phyloP scores from a whole-genome alignment of 106 monocot genomes.

The Acanthochlamys bracteata region DNA sequence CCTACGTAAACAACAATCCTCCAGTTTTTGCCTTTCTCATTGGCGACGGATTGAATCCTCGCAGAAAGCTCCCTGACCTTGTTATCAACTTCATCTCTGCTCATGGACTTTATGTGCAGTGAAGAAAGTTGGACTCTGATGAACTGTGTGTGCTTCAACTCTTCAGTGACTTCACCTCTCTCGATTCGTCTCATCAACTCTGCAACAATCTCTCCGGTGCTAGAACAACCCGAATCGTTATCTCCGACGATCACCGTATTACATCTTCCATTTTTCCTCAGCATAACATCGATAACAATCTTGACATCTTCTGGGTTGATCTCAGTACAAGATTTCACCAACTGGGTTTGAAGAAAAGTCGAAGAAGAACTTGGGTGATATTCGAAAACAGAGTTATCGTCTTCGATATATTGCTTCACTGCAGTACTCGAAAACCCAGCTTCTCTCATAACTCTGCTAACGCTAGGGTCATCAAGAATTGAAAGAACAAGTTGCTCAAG shows the following conservation, averaged over 20 bases:
- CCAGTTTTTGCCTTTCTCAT: slow-evolving; percentile 9
- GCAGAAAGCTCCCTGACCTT: slow-evolving; percentile 56
- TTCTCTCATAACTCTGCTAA: slow-evolving; percentile 97
- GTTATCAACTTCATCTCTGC: slow-evolving; percentile 44
- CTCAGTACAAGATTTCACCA: slow-evolving; percentile 31
- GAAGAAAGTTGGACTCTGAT: slow-evolving; percentile 61
- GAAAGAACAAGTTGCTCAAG: slow-evolving; percentile 92
- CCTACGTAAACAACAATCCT: slow-evolving; percentile 55
- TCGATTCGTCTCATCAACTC: slow-evolving; percentile 60
- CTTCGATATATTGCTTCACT: slow-evolving; percentile 72
- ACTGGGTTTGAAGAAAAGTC: slow-evolving; percentile 23
- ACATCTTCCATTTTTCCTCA: slow-evolving; percentile 34
- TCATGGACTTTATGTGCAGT: slow-evolving; percentile 53
- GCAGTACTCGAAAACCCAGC: slow-evolving; percentile 89
- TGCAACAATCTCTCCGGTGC: slow-evolving; percentile 41
- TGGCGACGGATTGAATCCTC: slow-evolving; percentile 27
- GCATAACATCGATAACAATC: slow-evolving; percentile 51
- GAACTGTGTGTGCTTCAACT: slow-evolving; percentile 43
- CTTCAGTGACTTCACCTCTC: slow-evolving; percentile 67
- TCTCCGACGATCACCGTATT: slow-evolving; percentile 69
- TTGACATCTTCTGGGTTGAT: slow-evolving; percentile 39
- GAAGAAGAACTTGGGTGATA: slow-evolving; percentile 19
- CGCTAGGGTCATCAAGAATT: slow-evolving; percentile 90
- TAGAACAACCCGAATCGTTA: too few species aligned
- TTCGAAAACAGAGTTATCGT: slow-evolving; percentile 17